Conservation (phyloP, 495 filamentous ascomycete genomes). For the Recurvomyces mirabilis region DNA sequence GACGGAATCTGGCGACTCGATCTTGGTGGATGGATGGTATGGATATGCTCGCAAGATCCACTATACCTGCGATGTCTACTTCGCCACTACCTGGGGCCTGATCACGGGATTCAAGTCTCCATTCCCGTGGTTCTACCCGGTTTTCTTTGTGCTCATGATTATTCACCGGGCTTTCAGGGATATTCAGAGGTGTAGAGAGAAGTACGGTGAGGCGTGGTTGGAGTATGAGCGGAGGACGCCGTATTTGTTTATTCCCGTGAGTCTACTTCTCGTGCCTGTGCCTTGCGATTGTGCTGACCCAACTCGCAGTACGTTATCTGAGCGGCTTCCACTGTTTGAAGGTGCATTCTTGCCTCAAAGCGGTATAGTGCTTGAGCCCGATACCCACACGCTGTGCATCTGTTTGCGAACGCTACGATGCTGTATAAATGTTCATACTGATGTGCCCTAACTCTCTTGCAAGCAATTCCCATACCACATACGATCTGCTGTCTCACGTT, state of each 20-base stretch:
- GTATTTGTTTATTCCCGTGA: constrained; percentile 91
- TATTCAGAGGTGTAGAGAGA: constrained; percentile 68
- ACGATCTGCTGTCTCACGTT: too few species aligned
- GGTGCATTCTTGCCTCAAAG: background rate
- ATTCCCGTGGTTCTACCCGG: constrained; percentile 94
- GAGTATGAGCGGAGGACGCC: constrained; percentile 84
- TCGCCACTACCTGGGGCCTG: constrained; percentile 57
- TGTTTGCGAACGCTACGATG: too few species aligned
- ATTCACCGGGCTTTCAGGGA: constrained; percentile 76
- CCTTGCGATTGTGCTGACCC: background rate
- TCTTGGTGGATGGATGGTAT: constrained; percentile 88
- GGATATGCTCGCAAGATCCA: constrained; percentile 81
- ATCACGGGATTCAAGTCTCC: constrained; percentile 63
- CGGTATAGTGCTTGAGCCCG: too few species aligned
- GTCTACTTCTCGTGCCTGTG: constrained; percentile 27
- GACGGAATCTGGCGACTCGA: constrained; percentile 63
- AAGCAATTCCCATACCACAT: too few species aligned
- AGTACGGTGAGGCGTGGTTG: constrained; percentile 86
- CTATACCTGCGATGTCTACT: constrained; percentile 83
- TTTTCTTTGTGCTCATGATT: constrained; percentile 90
- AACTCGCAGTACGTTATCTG: constrained; percentile 1
- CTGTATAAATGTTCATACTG: too few species aligned
- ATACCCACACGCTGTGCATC: too few species aligned
- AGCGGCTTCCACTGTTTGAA: background rate
- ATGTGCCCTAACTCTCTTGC: too few species aligned